Base-by-base conservation (phyloP, 2,329 filamentous ascomycete genomes). In the Fusarium brachygibbosum region DNA sequence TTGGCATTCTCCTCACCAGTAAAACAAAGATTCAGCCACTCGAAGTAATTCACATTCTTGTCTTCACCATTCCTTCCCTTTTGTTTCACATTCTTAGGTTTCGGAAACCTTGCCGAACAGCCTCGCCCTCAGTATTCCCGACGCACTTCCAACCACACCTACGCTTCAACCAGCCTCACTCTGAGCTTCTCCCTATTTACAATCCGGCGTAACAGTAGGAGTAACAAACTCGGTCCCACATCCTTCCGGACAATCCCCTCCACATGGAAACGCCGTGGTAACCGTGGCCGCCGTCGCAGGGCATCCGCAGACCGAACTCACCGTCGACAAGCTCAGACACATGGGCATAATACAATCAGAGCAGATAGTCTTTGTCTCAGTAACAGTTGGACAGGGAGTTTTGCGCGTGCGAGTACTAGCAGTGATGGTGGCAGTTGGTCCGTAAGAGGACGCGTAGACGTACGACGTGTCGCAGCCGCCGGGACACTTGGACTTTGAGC, bases 371-470 rank as follows among this genome's bases (percentile, higher is more conserved):
- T 63, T 41, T 9, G 75, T 77, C 10, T 71, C 53, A 2, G 78
- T 80, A 7, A 79, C 75, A 12, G 79, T 80, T 21, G 79, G 79
- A n/a, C 79, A 81, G 2, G 41, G 42, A 5, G 66, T 48, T 17
- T 58, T 52, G 17, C 48, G 41, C 17, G 11, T 28, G 23, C 7
- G 5, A 25, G 23, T 28, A 5, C 41, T 44, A 4, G 25, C 25
- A 6, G 13, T 46, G 19, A 21, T 34, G 2, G 32, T 57, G 5
- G 63, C 62, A 3, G 56, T 46, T 8, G 66, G 63, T 13, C 64
- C 60, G 32, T 66, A 72, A 6, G 55, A 44, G 17, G 72, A 72
- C 23, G 58, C 55, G 50, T 62, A 70, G 28, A 72, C 48, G 49
- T 76, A 76, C 8, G 63, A 61, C 6, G 75, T 76, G 6, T 63